Evolutionary conservation across 2,329 filamentous ascomycete species (phyloP).

Genomic region (Exophiala bonariae): DNA sequence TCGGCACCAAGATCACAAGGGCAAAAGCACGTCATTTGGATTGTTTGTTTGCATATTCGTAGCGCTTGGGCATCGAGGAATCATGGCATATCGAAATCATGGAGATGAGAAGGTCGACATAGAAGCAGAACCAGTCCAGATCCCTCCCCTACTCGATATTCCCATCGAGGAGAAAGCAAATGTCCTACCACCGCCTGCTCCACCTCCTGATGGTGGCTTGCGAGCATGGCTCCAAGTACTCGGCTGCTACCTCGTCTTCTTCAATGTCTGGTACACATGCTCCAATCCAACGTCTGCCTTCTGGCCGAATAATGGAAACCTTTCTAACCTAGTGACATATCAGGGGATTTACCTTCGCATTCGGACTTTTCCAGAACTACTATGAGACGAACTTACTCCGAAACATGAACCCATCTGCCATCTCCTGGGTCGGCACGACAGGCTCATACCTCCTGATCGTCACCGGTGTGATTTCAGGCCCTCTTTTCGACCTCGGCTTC

Average conservation of each 20-base stretch:
- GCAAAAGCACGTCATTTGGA: no score
- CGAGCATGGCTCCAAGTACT: conserved; percentile 82
- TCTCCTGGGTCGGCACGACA: conserved; percentile 86
- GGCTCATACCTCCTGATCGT: conserved; percentile 83
- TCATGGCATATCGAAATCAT: conserved; percentile 10
- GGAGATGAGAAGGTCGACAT: conserved; percentile 10
- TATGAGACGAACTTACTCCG: conserved; percentile 70
- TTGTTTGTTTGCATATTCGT: no score
- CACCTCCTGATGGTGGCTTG: conserved; percentile 69
- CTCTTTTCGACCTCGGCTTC: conserved; percentile 82
- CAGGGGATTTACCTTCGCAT: conserved; percentile 28
- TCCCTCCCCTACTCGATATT: conserved; percentile 6
- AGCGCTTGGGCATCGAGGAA: no score
- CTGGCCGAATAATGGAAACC: conserved; percentile 8
- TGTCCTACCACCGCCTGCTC: conserved; percentile 11
- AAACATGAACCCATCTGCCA: conserved; percentile 65
- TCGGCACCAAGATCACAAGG: no score
- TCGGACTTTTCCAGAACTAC: conserved; percentile 77
- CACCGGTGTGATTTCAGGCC: conserved; percentile 80
- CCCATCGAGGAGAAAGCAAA: conserved; percentile 11
- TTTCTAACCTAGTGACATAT: neutral
- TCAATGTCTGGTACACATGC: conserved; percentile 74
- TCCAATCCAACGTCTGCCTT: conserved; percentile 59
- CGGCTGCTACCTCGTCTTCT: conserved; percentile 75
- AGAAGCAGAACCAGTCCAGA: conserved; percentile 9